Base-by-base conservation (phyloP, 202 grass and related monocot genomes). In the Setaria viridis region DNA sequence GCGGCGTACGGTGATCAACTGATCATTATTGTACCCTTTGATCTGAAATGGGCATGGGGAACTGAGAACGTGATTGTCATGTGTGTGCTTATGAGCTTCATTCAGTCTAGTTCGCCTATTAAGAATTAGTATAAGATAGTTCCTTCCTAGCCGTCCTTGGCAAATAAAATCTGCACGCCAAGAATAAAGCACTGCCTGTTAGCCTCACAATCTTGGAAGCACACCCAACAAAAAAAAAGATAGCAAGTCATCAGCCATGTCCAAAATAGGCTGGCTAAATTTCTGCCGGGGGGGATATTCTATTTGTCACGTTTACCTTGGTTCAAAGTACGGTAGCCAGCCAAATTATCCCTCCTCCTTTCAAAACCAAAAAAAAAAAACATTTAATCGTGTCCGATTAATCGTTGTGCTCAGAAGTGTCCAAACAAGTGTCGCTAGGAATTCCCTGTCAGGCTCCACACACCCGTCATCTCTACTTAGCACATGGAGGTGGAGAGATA, bases 391-490 rank as follows among this genome's bases (percentile, higher is more conserved):
- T 5, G 7, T 4, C 46, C 13, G 3, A 16, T 32, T 11, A 72
- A n/a, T 10, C 25, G 59, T 8, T 34, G 6, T 4, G 4, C 4
- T 51, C 59, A 62, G 1, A 53, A 12, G 9, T 56, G 12, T 39
- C 19, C 48, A 14, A 30, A 25, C 4, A 79, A 78, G 37, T 43
- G 14, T 48, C 5, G 32, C 11, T 58, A 29, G 55, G 5, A 62
- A 82, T 77, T 77, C 76, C 69, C 6, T 9, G 32, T 77, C 51
- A 67, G 78, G 4, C 66, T 29, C 72, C 53, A 35, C 72, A 11
- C 20, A 11, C 4, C 25, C 35, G 64, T 19, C 37, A 33, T 20
- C 47, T 20, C 16, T 37, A 15, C 29, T 20, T 54, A 43, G 15
- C 48, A 49, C 75, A 87, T 56, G 33, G 11, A 50, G 43, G 16